Evolutionary conservation across 306 rosid species (phyloP), one percentile per base, ranked within the genome.

Genomic region (Prunus kanzakura): DNA sequence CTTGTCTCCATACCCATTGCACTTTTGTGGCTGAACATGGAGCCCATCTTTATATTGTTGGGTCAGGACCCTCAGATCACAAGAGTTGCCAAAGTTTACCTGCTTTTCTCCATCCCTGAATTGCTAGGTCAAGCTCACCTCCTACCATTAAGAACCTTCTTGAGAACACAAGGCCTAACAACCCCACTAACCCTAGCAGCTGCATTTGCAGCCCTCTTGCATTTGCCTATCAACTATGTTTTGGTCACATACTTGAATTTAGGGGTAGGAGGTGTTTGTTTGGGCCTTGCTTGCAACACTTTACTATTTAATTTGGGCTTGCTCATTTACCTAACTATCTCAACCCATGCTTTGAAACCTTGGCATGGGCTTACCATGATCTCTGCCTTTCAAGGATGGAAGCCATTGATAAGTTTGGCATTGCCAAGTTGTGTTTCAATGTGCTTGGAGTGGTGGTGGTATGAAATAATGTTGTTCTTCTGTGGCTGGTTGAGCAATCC

Each of bases 371-470:
- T 86, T 8, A 78, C 87, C 0, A 8, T 86, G 64, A 22, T 68
- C 35, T 65, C 90, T 6, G 35, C 88, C 2, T 80, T 91, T 23
- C 82, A 76, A 25, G 96, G 89, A 15, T 93, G 98, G 98, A 67
- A 52, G 52, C 98, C 97, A 22, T 62, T 93, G 69, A 76, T 91
- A 43, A 89, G 81, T 0, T 76, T 93, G 22, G 93, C 97, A 27
- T 65, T 93, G n/a, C 98, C 96, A 1, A 91, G 96, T 66, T 86
- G 93, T 27, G 46, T 86, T 6, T 86, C 98, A 0, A 82, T 91
- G 60, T 95, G 98, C 81, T 80, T 95, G 82, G 98, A 89, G 70
- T 91, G 96, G 97, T 91, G 98, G 98, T 91, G 97, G 82, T 93
- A 93, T 30, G 98, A 95, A 80, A 88, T 95, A 16, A 90, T 95